phyloP scores from a whole-genome alignment of 768 basidiomycete genomes.

The Cystofilobasidium capitatum region DNA sequence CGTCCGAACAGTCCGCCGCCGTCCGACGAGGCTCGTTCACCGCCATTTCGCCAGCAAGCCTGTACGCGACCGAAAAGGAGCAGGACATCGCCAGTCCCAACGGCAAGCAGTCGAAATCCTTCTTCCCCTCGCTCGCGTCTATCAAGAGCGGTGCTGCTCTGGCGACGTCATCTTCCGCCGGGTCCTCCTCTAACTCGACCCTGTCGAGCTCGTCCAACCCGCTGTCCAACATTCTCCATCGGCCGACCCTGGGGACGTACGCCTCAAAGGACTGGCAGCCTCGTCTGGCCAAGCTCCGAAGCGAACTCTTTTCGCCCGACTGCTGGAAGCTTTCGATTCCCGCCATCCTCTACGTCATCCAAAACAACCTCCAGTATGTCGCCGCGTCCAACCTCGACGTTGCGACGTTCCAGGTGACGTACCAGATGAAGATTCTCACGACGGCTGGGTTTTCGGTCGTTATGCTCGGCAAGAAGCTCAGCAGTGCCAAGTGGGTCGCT shows the following conservation, averaged over 20 bases:
- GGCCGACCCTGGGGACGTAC: constrained; percentile 11
- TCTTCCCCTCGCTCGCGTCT: constrained; percentile 12
- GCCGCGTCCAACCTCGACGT: constrained; percentile 88
- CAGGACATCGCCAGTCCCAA: background rate
- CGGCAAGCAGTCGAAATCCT: background rate
- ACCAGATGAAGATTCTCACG: constrained; percentile 95
- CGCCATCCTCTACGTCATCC: constrained; percentile 67
- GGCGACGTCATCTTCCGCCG: background rate
- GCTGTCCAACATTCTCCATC: constrained; percentile 11
- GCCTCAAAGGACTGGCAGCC: constrained; percentile 29
- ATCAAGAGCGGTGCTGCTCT: background rate
- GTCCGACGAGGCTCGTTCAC: background rate
- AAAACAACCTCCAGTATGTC: constrained; percentile 92
- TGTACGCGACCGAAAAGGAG: constrained; percentile 15
- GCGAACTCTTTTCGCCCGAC: constrained; percentile 73
- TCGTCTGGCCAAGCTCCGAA: constrained; percentile 52
- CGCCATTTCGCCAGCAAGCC: background rate
- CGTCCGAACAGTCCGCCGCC: background rate
- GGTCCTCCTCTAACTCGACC: background rate
- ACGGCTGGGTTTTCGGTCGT: constrained; percentile 82
- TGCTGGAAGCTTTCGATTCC: constrained; percentile 98
- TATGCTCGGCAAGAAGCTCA: constrained; percentile 65
- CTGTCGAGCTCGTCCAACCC: background rate
- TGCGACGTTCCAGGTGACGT: constrained; percentile 92
- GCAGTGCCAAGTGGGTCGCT: constrained; percentile 69